Conservation (phyloP, 2,329 filamentous ascomycete species). For the Hymenotorrendiella dingleyae region DNA sequence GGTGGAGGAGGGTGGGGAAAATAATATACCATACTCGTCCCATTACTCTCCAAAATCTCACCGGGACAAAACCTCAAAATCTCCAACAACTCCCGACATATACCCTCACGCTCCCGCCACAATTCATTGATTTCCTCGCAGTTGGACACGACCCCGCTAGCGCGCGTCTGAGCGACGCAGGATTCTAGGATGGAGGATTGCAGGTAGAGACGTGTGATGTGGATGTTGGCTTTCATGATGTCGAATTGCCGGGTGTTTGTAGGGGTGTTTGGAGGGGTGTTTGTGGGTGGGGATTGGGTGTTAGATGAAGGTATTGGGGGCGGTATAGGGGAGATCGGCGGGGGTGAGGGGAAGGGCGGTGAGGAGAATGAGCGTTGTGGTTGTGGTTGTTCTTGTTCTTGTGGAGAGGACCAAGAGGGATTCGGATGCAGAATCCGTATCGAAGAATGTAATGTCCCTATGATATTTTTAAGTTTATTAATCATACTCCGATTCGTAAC, state of each 20-base stretch:
- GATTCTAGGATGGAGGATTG: slow-evolving; percentile 22
- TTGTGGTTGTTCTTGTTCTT: no score
- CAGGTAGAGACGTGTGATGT: slow-evolving; percentile 23
- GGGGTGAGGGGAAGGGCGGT: no score
- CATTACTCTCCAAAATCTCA: slow-evolving; percentile 20
- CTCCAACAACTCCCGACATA: slow-evolving; percentile 13
- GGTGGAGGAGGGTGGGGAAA: no score
- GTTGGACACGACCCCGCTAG: not conserved
- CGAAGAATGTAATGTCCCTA: no score
- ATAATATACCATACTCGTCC: slow-evolving; percentile 19
- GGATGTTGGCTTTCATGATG: slow-evolving; percentile 24
- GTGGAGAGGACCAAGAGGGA: no score
- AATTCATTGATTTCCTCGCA: slow-evolving; percentile 1
- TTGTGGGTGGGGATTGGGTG: not conserved
- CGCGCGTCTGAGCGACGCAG: not conserved
- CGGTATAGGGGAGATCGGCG: no score
- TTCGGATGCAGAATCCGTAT: no score
- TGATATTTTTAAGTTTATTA: no score
- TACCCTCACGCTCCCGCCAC: slow-evolving; percentile 8
- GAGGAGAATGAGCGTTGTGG: no score
- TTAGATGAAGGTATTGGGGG: not conserved
- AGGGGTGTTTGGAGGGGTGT: not conserved
- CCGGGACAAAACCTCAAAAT: slow-evolving; percentile 13
- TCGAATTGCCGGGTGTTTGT: slow-evolving; percentile 10
- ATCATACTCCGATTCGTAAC: no score